phyloP scores from a whole-genome alignment of 345 rosid species.

The Brassica juncea region DNA sequence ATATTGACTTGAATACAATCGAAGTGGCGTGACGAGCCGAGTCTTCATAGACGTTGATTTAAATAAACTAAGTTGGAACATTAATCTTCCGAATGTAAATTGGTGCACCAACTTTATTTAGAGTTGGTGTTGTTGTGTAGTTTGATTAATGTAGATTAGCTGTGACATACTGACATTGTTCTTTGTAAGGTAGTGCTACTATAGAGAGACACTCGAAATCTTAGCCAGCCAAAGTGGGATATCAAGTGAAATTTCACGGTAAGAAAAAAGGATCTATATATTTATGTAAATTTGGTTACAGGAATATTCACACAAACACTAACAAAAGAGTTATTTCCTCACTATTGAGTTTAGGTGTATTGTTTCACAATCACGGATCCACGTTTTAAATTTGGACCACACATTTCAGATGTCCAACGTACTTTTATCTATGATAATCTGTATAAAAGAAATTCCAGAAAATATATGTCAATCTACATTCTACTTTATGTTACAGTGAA shows the following conservation, averaged over 20 bases:
- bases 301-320: neutral
- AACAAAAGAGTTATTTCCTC: neutral
- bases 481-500: too few relatives aligned
- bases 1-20: constrained; percentile 10
- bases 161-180: neutral
- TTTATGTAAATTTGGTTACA: neutral
- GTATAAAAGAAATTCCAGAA: too few relatives aligned
- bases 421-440: neutral
- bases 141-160: constrained; percentile 12
- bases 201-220: neutral
- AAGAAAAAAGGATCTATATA: neutral
- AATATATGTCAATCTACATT: too few relatives aligned
- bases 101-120: neutral
- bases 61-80: neutral
- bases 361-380: neutral
- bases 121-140: neutral
- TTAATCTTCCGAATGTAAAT: neutral
- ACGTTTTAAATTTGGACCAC: neutral
- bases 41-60: neutral
- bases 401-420: neutral
- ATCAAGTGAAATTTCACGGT: neutral
- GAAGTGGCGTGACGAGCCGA: neutral
- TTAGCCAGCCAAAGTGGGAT: neutral
- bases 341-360: neutral
- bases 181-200: constrained; percentile 4